phyloP scores from a whole-genome alignment of 306 rosid species.

The Cicer chorassanicum region DNA sequence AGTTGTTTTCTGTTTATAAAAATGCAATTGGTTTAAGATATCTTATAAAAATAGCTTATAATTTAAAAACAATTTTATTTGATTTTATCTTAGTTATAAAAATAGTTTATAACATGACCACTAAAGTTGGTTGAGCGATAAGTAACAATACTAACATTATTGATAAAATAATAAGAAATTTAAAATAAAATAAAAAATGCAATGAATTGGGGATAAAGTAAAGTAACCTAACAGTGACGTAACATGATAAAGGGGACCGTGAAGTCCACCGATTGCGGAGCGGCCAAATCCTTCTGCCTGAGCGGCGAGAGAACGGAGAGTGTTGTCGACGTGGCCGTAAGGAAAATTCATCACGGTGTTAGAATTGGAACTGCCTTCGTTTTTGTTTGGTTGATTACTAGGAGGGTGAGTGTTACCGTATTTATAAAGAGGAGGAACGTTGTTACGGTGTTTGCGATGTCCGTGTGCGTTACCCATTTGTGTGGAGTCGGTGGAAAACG shows the following conservation, averaged over 20 bases:
- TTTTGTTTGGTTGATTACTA: slow-evolving; percentile 12
- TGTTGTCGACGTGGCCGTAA: slow-evolving; percentile 65
- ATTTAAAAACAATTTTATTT: no score
- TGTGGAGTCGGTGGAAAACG: not conserved
- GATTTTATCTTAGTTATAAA: no score
- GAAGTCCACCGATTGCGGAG: slow-evolving; percentile 80
- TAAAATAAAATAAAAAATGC: not conserved
- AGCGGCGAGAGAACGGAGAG: slow-evolving; percentile 71
- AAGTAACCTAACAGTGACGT: slow-evolving; percentile 70
- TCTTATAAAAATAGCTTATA: no score
- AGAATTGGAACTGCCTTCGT: not conserved
- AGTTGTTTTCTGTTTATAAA: no score
- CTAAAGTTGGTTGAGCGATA: no score
- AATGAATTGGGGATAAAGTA: not conserved
- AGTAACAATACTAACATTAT: no score
- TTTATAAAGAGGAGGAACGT: slow-evolving; percentile 46
- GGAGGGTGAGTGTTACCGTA: slow-evolving; percentile 27
- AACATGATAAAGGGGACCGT: slow-evolving; percentile 70
- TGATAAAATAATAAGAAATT: no score
- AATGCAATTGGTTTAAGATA: no score
- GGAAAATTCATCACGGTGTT: slow-evolving; percentile 56
- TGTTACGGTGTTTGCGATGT: slow-evolving; percentile 47
- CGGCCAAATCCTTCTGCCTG: slow-evolving; percentile 92
- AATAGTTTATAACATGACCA: no score
- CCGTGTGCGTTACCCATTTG: slow-evolving; percentile 66